Percentiles rank a stretch among this genome's conserved stretches.
These are phyloP conservation scores for Kodamaea neixiangensis DNA, from an alignment of 805 yeast species.

Conservation along the genomic window DNA sequence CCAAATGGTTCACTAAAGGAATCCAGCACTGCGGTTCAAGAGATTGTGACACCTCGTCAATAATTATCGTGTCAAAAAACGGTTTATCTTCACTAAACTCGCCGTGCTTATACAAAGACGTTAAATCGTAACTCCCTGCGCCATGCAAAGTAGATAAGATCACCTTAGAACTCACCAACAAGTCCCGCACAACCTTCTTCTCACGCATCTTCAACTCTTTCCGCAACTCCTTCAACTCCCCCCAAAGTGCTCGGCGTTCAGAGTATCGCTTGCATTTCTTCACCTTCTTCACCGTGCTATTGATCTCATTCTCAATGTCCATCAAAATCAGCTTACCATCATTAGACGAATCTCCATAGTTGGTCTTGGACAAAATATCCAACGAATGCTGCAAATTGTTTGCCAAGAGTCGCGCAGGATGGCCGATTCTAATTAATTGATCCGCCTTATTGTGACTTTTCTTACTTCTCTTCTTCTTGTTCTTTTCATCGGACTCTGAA, in stretches of 20 bases:
- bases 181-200: conserved; percentile 56
- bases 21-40: conserved; percentile 97
- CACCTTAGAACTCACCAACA: conserved; percentile 63
- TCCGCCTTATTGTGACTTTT: conserved; percentile 24
- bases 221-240: conserved; percentile 65
- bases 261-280: conserved; percentile 62
- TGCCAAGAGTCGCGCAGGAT: conserved; percentile 81
- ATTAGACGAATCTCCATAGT: conserved; percentile 46
- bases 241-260: conserved; percentile 68
- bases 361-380: conserved; percentile 64
- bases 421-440: conserved; percentile 80
- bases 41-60: conserved; percentile 95
- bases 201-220: conserved; percentile 73
- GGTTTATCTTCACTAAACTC: conserved; percentile 26
- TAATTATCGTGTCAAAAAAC: conserved; percentile 76
- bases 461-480: conserved; percentile 35
- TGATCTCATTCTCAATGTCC: conserved; percentile 74
- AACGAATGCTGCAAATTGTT: conserved; percentile 68
- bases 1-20: conserved; percentile 69
- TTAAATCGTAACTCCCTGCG: conserved; percentile 70
- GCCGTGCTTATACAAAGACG: conserved; percentile 47
- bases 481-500: conserved; percentile 15
- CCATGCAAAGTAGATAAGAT: conserved; percentile 88
- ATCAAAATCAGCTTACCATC: conserved; percentile 48
- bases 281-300: conserved; percentile 52